Conservation (phyloP, 1,284 basidiomycete species). For the Trichosporon asahii region DNA sequence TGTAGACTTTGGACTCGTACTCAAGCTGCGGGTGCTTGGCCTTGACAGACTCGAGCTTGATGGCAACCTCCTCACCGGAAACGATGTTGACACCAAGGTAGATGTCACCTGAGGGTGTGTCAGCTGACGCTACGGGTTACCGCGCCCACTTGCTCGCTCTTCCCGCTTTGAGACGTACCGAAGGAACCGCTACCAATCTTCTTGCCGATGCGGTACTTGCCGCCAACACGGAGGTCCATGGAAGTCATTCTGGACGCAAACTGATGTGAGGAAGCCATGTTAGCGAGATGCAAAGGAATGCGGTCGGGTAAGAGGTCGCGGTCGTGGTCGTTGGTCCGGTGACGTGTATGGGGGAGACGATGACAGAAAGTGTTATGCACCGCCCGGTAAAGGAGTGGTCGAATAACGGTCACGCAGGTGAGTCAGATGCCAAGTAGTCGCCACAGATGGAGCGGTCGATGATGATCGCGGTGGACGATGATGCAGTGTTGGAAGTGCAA, state of each 20-base stretch:
- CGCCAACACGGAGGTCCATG: constrained; percentile 92
- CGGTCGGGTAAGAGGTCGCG: background rate
- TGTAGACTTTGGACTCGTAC: constrained; percentile 96
- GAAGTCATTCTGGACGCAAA: constrained; percentile 44
- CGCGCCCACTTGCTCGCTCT: background rate
- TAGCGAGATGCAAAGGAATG: background rate
- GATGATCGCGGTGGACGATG: background rate
- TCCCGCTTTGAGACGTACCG: constrained; percentile 58
- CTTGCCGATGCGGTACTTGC: constrained; percentile 98
- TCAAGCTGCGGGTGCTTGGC: constrained; percentile 99
- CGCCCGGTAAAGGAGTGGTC: constrained; percentile 3
- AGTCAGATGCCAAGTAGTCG: constrained; percentile 3
- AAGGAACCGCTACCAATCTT: constrained; percentile 99
- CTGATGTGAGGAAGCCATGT: constrained; percentile 10
- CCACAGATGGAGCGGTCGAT: constrained; percentile 2
- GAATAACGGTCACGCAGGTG: background rate
- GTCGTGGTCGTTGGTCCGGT: background rate
- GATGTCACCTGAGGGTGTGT: constrained; percentile 74
- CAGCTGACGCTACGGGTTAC: constrained; percentile 12
- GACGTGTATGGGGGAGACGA: constrained; percentile 2
- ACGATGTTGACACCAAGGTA: constrained; percentile 99
- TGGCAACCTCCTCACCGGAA: constrained; percentile 99
- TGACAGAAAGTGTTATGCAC: constrained; percentile 5
- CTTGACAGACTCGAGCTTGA: constrained; percentile 99
- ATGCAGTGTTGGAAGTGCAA: background rate